Conservation (phyloP, 305 asterid species). For the Rubia balearica region DNA sequence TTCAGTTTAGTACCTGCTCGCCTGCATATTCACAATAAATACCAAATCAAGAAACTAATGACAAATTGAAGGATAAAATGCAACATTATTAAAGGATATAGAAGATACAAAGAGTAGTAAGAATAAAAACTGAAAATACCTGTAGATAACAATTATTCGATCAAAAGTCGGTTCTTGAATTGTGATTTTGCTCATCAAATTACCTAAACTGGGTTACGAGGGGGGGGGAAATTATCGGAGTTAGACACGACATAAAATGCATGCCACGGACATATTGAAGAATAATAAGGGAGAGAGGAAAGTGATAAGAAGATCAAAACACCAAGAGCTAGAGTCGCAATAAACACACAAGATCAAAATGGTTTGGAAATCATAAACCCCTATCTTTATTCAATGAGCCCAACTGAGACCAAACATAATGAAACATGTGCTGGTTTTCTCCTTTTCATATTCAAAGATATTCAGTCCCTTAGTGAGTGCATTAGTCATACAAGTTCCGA, state of each 20-base stretch:
- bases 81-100: neutral
- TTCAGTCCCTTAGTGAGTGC: neutral
- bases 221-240: conserved; percentile 12
- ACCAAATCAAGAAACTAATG: conserved; percentile 2
- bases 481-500: neutral
- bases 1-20: conserved; percentile 55
- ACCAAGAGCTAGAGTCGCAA: neutral
- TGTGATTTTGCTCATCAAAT: conserved; percentile 55
- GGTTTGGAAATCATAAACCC: neutral
- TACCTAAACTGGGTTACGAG: conserved; percentile 57
- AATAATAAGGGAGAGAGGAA: too few species aligned
- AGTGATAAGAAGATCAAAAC: neutral
- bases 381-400: neutral
- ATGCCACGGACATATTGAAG: neutral
- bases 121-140: conserved; percentile 40
- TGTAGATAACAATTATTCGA: conserved; percentile 93
- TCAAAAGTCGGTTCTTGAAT: conserved; percentile 98
- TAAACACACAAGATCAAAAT: neutral
- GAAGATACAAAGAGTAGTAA: conserved; percentile 6
- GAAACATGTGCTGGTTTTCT: neutral
- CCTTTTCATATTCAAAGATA: neutral
- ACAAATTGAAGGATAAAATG: neutral
- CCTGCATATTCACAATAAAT: conserved; percentile 44
- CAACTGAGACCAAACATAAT: neutral
- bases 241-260: neutral